Percentiles rank a stretch among this genome's conserved stretches.
phyloP scores from a whole-genome alignment of 345 rosid genomes.

The Odontarrhena argentea region DNA sequence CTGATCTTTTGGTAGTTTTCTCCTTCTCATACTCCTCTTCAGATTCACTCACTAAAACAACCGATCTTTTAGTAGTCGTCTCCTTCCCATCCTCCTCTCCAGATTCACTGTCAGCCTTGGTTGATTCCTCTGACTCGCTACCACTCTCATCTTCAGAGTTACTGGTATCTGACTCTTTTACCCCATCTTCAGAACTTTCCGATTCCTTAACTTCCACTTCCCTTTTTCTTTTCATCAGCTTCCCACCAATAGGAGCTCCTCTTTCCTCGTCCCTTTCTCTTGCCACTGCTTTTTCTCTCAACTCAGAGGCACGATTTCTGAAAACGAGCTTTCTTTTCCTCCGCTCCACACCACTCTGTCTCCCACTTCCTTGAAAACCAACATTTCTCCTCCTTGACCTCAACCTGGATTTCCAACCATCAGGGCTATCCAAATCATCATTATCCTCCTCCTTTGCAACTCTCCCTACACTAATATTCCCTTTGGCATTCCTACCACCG shows the following conservation, averaged over 20 bases:
- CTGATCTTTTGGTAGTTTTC: slow-evolving; percentile 33
- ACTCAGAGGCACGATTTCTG: slow-evolving; percentile 33
- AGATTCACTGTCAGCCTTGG: slow-evolving; percentile 40
- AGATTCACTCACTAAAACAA: slow-evolving; percentile 40
- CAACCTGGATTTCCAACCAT: slow-evolving; percentile 71
- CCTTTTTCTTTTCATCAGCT: slow-evolving; percentile 13
- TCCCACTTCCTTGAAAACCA: slow-evolving; percentile 41
- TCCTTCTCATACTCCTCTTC: slow-evolving; percentile 41
- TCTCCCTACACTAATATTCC: slow-evolving; percentile 28
- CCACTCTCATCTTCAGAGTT: slow-evolving; percentile 42
- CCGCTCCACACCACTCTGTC: slow-evolving; percentile 28
- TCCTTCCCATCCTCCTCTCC: slow-evolving; percentile 40
- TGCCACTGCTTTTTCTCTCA: slow-evolving; percentile 29
- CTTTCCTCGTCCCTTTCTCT: slow-evolving; percentile 34
- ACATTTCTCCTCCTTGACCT: slow-evolving; percentile 50
- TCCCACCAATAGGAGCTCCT: slow-evolving; percentile 28
- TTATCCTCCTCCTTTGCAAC: slow-evolving; percentile 43
- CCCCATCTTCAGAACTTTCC: slow-evolving; percentile 42
- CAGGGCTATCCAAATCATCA: slow-evolving; percentile 47
- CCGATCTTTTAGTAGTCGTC: slow-evolving; percentile 34
- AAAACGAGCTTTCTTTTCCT: slow-evolving; percentile 65
- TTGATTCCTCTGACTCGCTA: slow-evolving; percentile 36
- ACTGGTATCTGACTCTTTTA: slow-evolving; percentile 38
- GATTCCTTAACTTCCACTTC: slow-evolving; percentile 17
- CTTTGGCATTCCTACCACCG: slow-evolving; percentile 30